phyloP scores from a whole-genome alignment of 1,139 yeast genomes.

The Diutina pseudorugosa region DNA sequence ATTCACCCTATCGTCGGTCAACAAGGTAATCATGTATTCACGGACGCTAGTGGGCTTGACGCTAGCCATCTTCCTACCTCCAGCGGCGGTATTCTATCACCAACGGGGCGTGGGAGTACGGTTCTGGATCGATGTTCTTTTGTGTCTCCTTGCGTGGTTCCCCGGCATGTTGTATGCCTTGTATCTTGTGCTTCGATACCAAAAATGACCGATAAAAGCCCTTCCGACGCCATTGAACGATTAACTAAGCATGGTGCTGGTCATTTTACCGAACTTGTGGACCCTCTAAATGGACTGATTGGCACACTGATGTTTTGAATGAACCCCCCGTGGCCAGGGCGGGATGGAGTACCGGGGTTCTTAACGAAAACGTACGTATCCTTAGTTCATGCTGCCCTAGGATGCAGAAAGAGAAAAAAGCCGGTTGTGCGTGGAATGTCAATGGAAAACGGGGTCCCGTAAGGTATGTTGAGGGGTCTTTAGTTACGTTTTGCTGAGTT shows the following conservation, averaged over 20 bases:
- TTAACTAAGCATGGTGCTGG: no score
- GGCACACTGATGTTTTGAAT: no score
- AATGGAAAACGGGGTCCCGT: no score
- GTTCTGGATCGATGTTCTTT: constrained; percentile 48
- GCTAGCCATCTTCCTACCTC: constrained; percentile 52
- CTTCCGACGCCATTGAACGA: no score
- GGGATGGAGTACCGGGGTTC: neutral
- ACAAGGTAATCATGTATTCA: constrained; percentile 18
- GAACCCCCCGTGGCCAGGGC: neutral
- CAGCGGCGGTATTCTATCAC: constrained; percentile 58
- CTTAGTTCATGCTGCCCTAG: neutral
- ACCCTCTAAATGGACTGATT: no score
- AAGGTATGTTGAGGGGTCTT: no score
- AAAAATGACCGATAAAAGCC: no score
- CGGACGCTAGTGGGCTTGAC: constrained; percentile 32
- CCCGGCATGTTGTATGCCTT: constrained; percentile 69
- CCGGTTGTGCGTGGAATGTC: neutral
- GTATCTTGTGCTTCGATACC: constrained; percentile 35
- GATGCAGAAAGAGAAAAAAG: neutral
- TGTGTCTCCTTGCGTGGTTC: constrained; percentile 57
- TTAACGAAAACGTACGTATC: neutral
- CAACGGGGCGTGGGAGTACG: constrained; percentile 44
- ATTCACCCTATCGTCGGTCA: neutral
- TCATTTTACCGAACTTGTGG: no score
- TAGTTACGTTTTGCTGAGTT: no score